Conservation (phyloP, 805 yeast genomes). For the Metschnikowia colocasiae region DNA sequence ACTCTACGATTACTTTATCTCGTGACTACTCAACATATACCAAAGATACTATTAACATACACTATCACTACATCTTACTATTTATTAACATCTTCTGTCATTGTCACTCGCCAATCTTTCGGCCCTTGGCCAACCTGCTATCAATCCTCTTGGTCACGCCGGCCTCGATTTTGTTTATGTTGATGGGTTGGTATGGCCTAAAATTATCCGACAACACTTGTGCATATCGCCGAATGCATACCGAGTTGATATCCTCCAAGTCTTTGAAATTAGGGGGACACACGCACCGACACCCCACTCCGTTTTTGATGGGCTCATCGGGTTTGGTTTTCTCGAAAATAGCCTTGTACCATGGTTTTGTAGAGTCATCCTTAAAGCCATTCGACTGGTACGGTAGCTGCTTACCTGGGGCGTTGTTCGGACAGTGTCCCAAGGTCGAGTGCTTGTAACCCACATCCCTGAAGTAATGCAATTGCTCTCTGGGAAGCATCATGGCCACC, state of each 20-base stretch:
- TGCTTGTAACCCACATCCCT: conserved; percentile 90
- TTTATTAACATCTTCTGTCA: neutral
- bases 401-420: conserved; percentile 44
- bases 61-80: neutral
- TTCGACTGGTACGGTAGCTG: conserved; percentile 18
- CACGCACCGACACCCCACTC: conserved; percentile 83
- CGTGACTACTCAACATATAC: too few species aligned
- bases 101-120: conserved; percentile 4
- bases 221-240: conserved; percentile 54
- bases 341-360: conserved; percentile 27
- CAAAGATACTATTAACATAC: neutral
- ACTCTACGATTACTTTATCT: too few species aligned
- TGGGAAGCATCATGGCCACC: conserved; percentile 65
- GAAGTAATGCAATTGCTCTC: conserved; percentile 79
- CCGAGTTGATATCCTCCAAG: conserved; percentile 49
- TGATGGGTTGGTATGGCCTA: conserved; percentile 17
- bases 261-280: conserved; percentile 58
- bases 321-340: conserved; percentile 15
- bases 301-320: conserved; percentile 32
- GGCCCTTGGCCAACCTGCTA: conserved; percentile 21
- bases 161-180: conserved; percentile 25
- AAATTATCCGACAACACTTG: conserved; percentile 33
- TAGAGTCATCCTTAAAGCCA: conserved; percentile 25
- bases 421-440: conserved; percentile 80
- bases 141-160: conserved; percentile 22